Evolutionary conservation across 208 protist genomes (phyloP), one percentile per base, ranked within the genome.

Genomic region (Phytomonas sp.): DNA sequence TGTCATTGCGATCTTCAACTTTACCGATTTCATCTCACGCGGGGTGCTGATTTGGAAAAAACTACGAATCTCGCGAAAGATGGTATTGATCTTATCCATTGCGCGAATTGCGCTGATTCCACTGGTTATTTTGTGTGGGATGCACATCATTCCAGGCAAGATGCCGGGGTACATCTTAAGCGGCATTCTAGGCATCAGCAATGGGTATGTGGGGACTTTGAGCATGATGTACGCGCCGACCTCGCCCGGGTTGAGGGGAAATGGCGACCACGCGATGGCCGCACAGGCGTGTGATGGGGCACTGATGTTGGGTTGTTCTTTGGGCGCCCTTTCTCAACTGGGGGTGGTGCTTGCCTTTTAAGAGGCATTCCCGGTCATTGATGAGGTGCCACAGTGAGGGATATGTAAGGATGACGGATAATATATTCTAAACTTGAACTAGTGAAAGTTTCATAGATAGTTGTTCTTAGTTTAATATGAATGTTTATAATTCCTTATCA

Each of bases 161-260:
- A 77, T 68, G 8, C 67, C 81, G 12, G 63, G 77, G 11, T 89
- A 87, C 75, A 69, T 92, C 4, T 72, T 93, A 68, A 79, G 81
- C 0, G 71, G 69, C 5, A 29, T 88, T 34, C 64, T 87, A 65
- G 83, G 80, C 1, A 23, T 92, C 19, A 84, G 83, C 29, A 93
- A 87, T 66, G 92, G 92, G n/a, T 94, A 87, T 72, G 79, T 92
- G 16, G 86, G 78, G 6, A 84, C 83, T 5, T 65, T 94, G 26
- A 78, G 80, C 29, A 91, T 95, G 80, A 78, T 94, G 37, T 94
- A 92, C 72, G 81, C 75, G 29, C 88, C 89, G 0, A 69, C 70
- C 8, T 78, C 76, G 6, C 71, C 79, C 10, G 70, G 75, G 10
- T 69, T 93, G 42, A 62, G 60, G 29, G 81, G 72, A 10, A 78